A percentile compares a stretch with the other conserved stretches of the same genome.
These are phyloP conservation scores for Amanita inopinata DNA, from an alignment of 768 basidiomycete species.

Conservation along the genomic window DNA sequence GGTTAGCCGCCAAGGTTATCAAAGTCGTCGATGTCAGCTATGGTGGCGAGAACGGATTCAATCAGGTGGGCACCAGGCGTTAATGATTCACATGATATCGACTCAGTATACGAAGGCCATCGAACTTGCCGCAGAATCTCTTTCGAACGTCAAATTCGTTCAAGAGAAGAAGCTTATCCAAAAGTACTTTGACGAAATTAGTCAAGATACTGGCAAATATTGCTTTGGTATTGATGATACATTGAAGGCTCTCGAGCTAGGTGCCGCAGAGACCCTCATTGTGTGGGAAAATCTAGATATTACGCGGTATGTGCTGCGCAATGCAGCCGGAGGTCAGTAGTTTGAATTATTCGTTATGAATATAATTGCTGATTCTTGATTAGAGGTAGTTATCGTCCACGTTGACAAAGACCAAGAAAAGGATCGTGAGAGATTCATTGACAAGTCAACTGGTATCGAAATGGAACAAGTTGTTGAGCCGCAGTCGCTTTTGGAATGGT, in stretches of 20 bases:
- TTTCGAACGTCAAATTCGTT: conserved; percentile 98
- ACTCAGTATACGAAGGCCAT: conserved; percentile 55
- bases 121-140: conserved; percentile 90
- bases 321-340: conserved; percentile 81
- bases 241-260: conserved; percentile 90
- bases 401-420: conserved; percentile 77
- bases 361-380: conserved; percentile 1
- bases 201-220: conserved; percentile 91
- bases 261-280: conserved; percentile 92
- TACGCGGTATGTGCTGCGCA: conserved; percentile 79
- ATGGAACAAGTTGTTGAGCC: conserved; percentile 89
- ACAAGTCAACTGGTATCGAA: conserved; percentile 90
- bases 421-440: conserved; percentile 89
- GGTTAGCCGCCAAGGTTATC: conserved; percentile 86
- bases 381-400: conserved; percentile 81
- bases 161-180: conserved; percentile 98
- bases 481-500: conserved; percentile 90
- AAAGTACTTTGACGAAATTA: conserved; percentile 98
- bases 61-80: conserved; percentile 67
- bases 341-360: neutral
- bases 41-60: conserved; percentile 98
- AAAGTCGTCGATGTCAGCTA: conserved; percentile 99
- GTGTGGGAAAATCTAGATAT: conserved; percentile 98
- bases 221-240: conserved; percentile 98
- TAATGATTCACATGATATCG: neutral